Base-by-base conservation (phyloP, 176 grass and related monocot genomes). In the Avena insularis region DNA sequence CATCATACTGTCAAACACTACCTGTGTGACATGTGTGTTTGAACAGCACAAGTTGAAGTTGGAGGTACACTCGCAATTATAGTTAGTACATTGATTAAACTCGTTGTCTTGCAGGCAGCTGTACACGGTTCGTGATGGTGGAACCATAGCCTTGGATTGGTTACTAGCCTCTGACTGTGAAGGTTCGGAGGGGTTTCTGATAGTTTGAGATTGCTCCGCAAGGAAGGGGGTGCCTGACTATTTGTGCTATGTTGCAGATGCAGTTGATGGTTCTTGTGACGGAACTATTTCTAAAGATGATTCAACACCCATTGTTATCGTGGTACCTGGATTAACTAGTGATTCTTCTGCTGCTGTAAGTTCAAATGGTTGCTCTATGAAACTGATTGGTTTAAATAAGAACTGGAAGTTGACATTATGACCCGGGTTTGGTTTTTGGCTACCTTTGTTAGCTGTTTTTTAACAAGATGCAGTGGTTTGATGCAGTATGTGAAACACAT, bases 101-200 rank as follows among this genome's bases (percentile, higher is more conserved):
- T 60, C 49, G 86, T 21, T 60, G 47, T 82, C 25, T 71, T 88
- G 70, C 88, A 98, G 96, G 86, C 91, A 98, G 79, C 79, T 98
- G 56, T 98, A 92, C 88, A 95, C 79, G 38, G 88, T 87, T 71
- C 79, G 38, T 82, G 90, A 98, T 78, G 96, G 93, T 86, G 96
- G 96, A 78, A 98, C 91, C 60, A 91, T 98, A 73, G 96, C 96
- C 88, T 95, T 98, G 86, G 96, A 95, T 90, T 98, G 96, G 93
- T 82, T 98, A 84, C 81, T 94, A 67, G 85, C 75, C 48, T 92
- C 93, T 90, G 90, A 95, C 56, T 72, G 78, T 74, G 73, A 94
- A 98, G 91, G 72, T 91, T 73, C 49, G 71, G 62, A 23, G 65
- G 6, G 47, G 38, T 50, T 88, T 89, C 83, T 6, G 57, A 40